Base-by-base conservation (phyloP, 2,329 filamentous ascomycete species). In the Talaromyces sp. region DNA sequence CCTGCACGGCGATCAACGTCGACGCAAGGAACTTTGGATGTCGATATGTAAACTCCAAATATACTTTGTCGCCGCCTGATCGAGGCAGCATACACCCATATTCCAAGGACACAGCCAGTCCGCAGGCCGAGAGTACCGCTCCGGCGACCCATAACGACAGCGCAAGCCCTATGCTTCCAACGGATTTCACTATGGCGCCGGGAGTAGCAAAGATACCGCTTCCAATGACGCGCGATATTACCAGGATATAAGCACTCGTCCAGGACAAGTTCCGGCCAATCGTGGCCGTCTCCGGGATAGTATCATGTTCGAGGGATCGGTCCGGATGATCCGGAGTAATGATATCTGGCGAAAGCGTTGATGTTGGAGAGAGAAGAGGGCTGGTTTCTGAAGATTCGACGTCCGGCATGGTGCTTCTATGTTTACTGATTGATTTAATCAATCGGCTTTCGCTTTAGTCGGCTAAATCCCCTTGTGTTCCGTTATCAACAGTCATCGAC, bases 201-300 rank as follows among this genome's bases (percentile, higher is more conserved):
- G 87, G 89, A 0, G 87, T 90, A 0, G 88, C 87, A 68, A 91
- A 91, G 65, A 91, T 89, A 30, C 88, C 88, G 67, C 83, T 87
- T 12, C 88, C 88, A 33, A 90, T 86, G 5, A 90, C 86, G 12
- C 87, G 82, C 5, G 86, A 89, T 30, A 90, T 86, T 7, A 88
- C 85, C 23, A 90, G 79, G 60, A 90, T 86, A 70, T 87, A 89
- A 1, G 85, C 85, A 66, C 83, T 87, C 30, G 79, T 78, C 85
- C 87, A 89, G 61, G 77, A 83, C 56, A 90, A 81, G 16, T 80
- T 87, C 23, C 87, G 80, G 1, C 86, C 86, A 27, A 82, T 74
- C 0, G 80, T 79, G 0, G 84, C 83, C 1, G 85, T 84, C 66
- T 88, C 86, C 2, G 82, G 85, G 0, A 87, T 70, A 5, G 86